Evolutionary conservation across 768 basidiomycete species (phyloP).

Genomic region (Panaeolus papilionaceus): DNA sequence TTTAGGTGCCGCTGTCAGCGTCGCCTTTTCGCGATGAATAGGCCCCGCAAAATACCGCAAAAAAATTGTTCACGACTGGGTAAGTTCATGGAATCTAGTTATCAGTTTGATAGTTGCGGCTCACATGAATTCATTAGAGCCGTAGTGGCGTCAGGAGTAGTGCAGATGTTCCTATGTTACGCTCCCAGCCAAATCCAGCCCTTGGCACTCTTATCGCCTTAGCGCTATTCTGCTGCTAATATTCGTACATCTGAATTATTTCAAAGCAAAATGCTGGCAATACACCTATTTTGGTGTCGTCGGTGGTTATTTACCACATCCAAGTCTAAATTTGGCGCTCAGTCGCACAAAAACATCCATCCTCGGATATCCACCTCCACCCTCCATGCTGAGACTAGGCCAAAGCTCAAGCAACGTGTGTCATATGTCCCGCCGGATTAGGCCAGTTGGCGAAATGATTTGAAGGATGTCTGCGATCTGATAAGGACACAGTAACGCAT

Average conservation of each 20-base stretch:
- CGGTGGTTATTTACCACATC: neutral
- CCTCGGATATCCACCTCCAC: conserved; percentile 6
- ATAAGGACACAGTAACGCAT: neutral
- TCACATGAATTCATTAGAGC: conserved; percentile 1
- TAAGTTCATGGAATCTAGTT: neutral
- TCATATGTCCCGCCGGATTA: conserved; percentile 8
- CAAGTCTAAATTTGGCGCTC: neutral
- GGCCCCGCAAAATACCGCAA: neutral
- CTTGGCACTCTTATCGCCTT: neutral
- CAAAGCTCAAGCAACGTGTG: neutral
- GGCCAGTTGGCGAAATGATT: neutral
- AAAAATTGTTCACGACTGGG: neutral
- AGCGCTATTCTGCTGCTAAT: neutral
- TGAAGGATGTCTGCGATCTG: neutral
- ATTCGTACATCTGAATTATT: neutral
- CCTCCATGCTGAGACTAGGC: neutral
- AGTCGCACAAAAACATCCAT: neutral
- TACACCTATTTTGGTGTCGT: neutral
- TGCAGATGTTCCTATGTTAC: neutral
- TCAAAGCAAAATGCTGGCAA: neutral
- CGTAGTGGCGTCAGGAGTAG: neutral
- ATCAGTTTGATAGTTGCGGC: neutral
- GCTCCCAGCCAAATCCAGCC: neutral
- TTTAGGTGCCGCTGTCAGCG: conserved; percentile 12
- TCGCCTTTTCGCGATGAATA: conserved; percentile 10